Conservation (phyloP, 768 basidiomycete species). For the Mycena amicta region DNA sequence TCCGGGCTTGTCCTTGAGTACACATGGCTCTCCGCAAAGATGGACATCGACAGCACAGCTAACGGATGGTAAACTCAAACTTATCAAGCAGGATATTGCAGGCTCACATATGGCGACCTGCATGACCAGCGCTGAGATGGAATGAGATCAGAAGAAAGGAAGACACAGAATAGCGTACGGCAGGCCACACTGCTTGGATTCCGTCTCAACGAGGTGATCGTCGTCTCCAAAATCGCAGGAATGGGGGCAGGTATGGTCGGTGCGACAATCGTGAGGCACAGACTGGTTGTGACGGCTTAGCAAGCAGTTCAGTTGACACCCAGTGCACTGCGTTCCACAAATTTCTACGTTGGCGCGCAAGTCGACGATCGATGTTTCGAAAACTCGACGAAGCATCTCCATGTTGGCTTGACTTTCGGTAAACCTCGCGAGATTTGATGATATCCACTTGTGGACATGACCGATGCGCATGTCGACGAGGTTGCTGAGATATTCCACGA, state of each 20-base stretch:
- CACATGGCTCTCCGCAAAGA: slow-evolving; percentile 57
- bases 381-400: slow-evolving; percentile 44
- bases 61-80: neutral
- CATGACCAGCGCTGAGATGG: slow-evolving; percentile 60
- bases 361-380: slow-evolving; percentile 46
- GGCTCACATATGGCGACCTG: slow-evolving; percentile 58
- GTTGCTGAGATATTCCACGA: slow-evolving; percentile 40
- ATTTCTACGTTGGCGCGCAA: slow-evolving; percentile 48
- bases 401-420: slow-evolving; percentile 45
- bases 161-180: slow-evolving; percentile 38
- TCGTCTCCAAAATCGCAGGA: slow-evolving; percentile 47
- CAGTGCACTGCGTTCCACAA: slow-evolving; percentile 49
- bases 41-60: slow-evolving; percentile 50
- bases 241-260: slow-evolving; percentile 49
- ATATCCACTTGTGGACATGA: slow-evolving; percentile 56
- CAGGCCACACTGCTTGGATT: slow-evolving; percentile 43
- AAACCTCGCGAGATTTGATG: slow-evolving; percentile 51
- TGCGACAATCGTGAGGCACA: slow-evolving; percentile 51
- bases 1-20: slow-evolving; percentile 46
- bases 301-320: slow-evolving; percentile 54
- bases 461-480: slow-evolving; percentile 46
- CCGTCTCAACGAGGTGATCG: slow-evolving; percentile 28
- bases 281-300: slow-evolving; percentile 44
- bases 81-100: too few relatives aligned
- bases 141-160: neutral